These are phyloP conservation scores for Malassezia furfur DNA, from an alignment of 1,284 basidiomycete species.

Conservation along the genomic window DNA sequence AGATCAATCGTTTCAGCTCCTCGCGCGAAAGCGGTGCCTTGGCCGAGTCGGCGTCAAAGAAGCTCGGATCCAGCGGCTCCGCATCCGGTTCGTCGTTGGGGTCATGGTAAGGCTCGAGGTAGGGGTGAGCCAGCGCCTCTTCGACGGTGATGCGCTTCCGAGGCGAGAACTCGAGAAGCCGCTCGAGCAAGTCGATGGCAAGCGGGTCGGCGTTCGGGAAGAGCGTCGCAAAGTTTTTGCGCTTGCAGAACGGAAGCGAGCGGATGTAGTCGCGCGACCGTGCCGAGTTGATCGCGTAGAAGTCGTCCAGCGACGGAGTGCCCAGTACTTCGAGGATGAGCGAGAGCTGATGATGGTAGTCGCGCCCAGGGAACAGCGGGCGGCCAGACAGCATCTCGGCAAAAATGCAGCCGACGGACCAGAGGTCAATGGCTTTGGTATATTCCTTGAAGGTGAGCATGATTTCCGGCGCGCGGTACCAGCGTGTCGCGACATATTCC, in stretches of 20 bases:
- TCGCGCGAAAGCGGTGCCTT: slow-evolving; percentile 51
- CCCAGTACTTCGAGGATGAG: slow-evolving; percentile 57
- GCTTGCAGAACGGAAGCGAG: slow-evolving; percentile 80
- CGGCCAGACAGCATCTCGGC: slow-evolving; percentile 86
- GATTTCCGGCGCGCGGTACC: slow-evolving; percentile 48
- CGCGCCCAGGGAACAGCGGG: slow-evolving; percentile 71
- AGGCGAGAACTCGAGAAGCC: slow-evolving; percentile 62
- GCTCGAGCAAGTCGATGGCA: slow-evolving; percentile 70
- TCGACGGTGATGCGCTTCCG: slow-evolving; percentile 45
- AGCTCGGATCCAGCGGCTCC: slow-evolving; percentile 39
- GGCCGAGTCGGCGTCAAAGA: slow-evolving; percentile 45
- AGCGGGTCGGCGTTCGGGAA: slow-evolving; percentile 62
- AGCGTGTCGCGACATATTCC: slow-evolving; percentile 48
- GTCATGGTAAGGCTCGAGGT: slow-evolving; percentile 46
- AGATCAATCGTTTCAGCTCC: slow-evolving; percentile 42
- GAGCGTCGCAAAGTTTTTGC: slow-evolving; percentile 63
- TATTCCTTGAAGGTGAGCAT: slow-evolving; percentile 49
- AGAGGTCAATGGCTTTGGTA: slow-evolving; percentile 53
- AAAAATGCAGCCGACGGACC: slow-evolving; percentile 84
- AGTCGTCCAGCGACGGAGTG: slow-evolving; percentile 57
- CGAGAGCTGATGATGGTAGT: slow-evolving; percentile 53
- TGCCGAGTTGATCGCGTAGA: slow-evolving; percentile 62
- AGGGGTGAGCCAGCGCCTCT: slow-evolving; percentile 43
- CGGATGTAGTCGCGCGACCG: slow-evolving; percentile 84
- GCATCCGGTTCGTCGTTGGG: slow-evolving; percentile 45